Evolutionary conservation across 805 yeast genomes (phyloP).

Genomic region (Kodamaea lidongshanica): DNA sequence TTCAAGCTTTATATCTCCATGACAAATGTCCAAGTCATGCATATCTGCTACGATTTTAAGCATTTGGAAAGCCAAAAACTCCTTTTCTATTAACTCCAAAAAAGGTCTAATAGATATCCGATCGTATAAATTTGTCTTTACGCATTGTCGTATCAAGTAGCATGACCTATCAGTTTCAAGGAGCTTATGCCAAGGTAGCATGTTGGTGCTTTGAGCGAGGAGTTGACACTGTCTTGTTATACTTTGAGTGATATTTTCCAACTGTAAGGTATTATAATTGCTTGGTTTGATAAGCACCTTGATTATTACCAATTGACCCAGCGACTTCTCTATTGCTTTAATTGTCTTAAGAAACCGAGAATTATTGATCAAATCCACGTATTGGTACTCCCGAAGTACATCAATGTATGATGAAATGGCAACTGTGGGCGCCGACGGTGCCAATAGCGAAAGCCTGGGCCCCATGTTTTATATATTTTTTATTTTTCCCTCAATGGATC

Average conservation of each 20-base stretch:
- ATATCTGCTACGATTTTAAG: slow-evolving; percentile 55
- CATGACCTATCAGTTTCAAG: slow-evolving; percentile 91
- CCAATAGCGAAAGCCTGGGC: slow-evolving; percentile 72
- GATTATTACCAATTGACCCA: slow-evolving; percentile 63
- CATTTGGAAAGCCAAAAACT: slow-evolving; percentile 79
- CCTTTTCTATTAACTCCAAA: slow-evolving; percentile 70
- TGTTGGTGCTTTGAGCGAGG: slow-evolving; percentile 50
- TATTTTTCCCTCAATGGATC: no score
- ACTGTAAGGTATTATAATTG: slow-evolving; percentile 14
- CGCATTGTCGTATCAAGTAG: slow-evolving; percentile 76
- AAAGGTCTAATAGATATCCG: slow-evolving; percentile 84
- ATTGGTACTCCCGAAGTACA: slow-evolving; percentile 68
- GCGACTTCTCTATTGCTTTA: slow-evolving; percentile 59
- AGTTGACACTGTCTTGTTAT: slow-evolving; percentile 31
- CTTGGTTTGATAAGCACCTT: slow-evolving; percentile 77
- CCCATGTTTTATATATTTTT: slow-evolving; percentile 55
- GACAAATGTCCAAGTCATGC: slow-evolving; percentile 58
- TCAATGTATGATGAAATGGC: slow-evolving; percentile 87
- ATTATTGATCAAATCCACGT: slow-evolving; percentile 67
- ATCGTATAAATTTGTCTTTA: slow-evolving; percentile 79
- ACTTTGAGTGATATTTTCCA: slow-evolving; percentile 21
- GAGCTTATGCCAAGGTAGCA: slow-evolving; percentile 63
- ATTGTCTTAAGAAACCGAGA: slow-evolving; percentile 83
- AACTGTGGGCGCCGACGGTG: slow-evolving; percentile 89
- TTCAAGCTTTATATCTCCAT: slow-evolving; percentile 91